Evolutionary conservation across 148 eudicot species (phyloP).

Genomic region (Chenopodium berlandieri): DNA sequence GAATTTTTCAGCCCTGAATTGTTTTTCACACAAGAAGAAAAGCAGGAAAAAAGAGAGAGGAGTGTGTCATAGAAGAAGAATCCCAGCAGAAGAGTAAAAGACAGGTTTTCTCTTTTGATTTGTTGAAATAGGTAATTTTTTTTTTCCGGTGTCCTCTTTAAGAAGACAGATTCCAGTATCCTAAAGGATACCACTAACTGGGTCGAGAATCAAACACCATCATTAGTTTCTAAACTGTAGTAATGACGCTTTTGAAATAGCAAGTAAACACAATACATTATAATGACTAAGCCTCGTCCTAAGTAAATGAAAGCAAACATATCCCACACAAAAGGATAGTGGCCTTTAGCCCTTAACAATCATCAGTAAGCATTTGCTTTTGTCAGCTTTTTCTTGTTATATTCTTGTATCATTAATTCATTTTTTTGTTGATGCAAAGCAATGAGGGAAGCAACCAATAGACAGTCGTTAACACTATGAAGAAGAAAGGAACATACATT

Average conservation of each 20-base stretch:
- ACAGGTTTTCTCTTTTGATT: constrained; percentile 16
- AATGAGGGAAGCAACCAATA: background rate
- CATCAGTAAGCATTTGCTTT: background rate
- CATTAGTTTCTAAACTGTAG: background rate
- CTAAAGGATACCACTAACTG: background rate
- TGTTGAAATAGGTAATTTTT: background rate
- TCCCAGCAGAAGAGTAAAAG: constrained; percentile 9
- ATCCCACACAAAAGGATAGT: background rate
- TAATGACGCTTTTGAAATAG: background rate
- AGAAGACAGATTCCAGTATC: background rate
- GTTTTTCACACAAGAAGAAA: constrained; percentile 4
- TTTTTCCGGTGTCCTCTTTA: background rate
- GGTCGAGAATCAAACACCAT: too few relatives aligned
- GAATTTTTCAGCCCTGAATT: constrained; percentile 1
- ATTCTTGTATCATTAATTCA: background rate
- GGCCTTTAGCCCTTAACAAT: background rate
- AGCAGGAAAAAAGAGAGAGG: constrained; percentile 12
- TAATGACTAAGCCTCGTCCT: background rate
- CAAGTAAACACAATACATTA: constrained; percentile 15
- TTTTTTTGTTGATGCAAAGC: background rate
- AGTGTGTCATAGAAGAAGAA: constrained; percentile 16
- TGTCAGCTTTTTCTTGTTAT: background rate
- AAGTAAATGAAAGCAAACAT: background rate
- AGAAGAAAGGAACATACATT: constrained; percentile 56
- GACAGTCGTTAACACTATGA: background rate